Base-by-base conservation (phyloP, 1,284 basidiomycete species). In the Ceraceosorus guamensis region DNA sequence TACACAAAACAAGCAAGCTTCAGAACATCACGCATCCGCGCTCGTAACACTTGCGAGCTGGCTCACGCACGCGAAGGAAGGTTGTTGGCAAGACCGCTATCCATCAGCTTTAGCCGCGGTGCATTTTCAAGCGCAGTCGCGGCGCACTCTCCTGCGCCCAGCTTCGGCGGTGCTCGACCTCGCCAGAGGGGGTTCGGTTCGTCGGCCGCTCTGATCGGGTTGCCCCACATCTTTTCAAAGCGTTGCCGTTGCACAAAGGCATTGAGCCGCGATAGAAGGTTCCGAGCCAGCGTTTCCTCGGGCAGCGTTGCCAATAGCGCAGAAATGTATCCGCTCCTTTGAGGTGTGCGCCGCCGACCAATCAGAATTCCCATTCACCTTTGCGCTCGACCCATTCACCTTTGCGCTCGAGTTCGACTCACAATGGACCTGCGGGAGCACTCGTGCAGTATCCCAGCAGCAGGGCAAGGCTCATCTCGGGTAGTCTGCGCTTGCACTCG, bases 381-480 rank as follows among this genome's bases (percentile, higher is more conserved):
- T n/a, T n/a, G n/a, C n/a, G n/a, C n/a, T n/a, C n/a, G n/a, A n/a
- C n/a, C n/a, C n/a, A n/a, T n/a, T n/a, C n/a, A n/a, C n/a, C n/a
- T n/a, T n/a, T n/a, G n/a, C n/a, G n/a, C 8, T n/a, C 8, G 8
- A 41, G 8, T 8, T 41, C 8, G 37, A 41, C 37, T 8, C 37
- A 41, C 37, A 73, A 54, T 1, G 72, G 72, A 0, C 73, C 75
- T 0, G 76, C 76, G 6, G 76, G 76, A 1, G 74, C 75, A 16
- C 66, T 65, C 4, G 76, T 77, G 58, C 72, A 74, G 46, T 76
- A 68, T 0, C 76, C 76, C 3, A 77, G 59, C 4, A 77, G 62
- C 7, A 73, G 61, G 5, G 67, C 65, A 1, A 77, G 69, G 2
- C 63, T 68, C 8, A 55, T 55, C 53, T 74, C 71, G 0, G 69